Base-by-base conservation (phyloP, 1,284 basidiomycete species). In the Leccinum pallidistipes region DNA sequence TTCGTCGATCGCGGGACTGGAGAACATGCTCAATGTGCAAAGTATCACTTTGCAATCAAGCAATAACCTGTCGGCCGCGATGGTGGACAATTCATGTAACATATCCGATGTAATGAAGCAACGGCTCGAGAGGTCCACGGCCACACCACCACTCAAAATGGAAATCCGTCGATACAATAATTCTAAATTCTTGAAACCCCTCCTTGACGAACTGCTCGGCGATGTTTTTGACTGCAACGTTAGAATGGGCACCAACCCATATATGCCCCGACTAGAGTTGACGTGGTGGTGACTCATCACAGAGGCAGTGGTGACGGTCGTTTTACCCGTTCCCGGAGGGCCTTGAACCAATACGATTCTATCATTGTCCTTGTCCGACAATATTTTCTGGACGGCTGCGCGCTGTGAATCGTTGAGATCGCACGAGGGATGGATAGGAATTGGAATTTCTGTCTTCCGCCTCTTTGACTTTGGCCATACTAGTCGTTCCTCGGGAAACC, bases 221-320 rank as follows among this genome's bases (percentile, higher is more conserved):
- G 27, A 84, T 81, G 60, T 84, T 84, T 66, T 82, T 83, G 10
- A 84, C 82, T 5, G 81, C 85, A 45, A 86, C 80, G 67, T 86
- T 86, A 0, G 81, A 87, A 57, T 92, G 87, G 6, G 90, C 88
- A 59, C 88, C 76, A 8, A 92, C 79, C 88, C 88, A n/a, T n/a
- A 92, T 9, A 90, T 82, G 12, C 65, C 58, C 2, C 68, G 73
- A 8, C 9, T 7, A 21, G 58, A 62, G 3, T 34, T 31, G 59
- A 65, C 69, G 18, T 67, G 57, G 53, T 76, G 66, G 18, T 77
- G 65, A 55, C 75, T 78, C 2, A 76, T 70, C 6, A 89, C 86
- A 12, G 83, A 79, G 4, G 86, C 84, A 1, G 73, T 66, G 3
- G 75, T 74, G n/a, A 74, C 68, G 1, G 74, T 75, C 9, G 72